Conservation (phyloP, 129 eudicot species). For the Gnaphalium uliginosum region DNA sequence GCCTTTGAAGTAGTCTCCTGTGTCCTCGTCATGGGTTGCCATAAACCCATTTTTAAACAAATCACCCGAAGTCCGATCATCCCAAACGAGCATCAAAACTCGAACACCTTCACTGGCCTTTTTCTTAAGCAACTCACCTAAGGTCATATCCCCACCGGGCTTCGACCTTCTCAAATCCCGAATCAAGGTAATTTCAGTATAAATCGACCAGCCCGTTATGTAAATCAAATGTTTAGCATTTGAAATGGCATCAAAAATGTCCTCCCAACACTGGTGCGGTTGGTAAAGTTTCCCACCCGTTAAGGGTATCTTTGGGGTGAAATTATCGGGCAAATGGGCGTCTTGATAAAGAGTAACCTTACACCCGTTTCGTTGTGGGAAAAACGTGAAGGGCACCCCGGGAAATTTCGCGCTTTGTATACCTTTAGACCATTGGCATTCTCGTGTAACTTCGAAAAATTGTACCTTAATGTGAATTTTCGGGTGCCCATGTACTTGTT, state of each 20-base stretch:
- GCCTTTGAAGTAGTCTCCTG: constrained; percentile 49
- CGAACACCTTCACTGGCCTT: constrained; percentile 83
- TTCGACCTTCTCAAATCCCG: constrained; percentile 73
- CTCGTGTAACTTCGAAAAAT: constrained; percentile 57
- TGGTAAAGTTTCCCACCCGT: constrained; percentile 59
- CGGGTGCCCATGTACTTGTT: constrained; percentile 53
- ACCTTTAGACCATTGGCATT: constrained; percentile 67
- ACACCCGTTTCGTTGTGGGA: constrained; percentile 59
- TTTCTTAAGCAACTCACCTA: constrained; percentile 79
- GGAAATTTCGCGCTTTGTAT: constrained; percentile 58
- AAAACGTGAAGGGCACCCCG: constrained; percentile 85
- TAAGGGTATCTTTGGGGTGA: constrained; percentile 72
- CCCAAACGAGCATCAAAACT: constrained; percentile 90
- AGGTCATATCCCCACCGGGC: constrained; percentile 76
- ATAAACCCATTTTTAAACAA: constrained; percentile 71
- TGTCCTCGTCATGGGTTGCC: constrained; percentile 91
- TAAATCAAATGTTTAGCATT: constrained; percentile 82
- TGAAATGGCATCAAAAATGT: constrained; percentile 75
- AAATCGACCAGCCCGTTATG: constrained; percentile 92
- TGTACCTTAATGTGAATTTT: constrained; percentile 70
- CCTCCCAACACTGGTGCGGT: constrained; percentile 94
- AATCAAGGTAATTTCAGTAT: constrained; percentile 62
- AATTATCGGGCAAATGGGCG: constrained; percentile 69
- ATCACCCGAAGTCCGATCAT: constrained; percentile 71
- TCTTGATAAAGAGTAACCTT: constrained; percentile 84